phyloP scores from a whole-genome alignment of 805 yeast genomes.

The Candida silvatica region DNA sequence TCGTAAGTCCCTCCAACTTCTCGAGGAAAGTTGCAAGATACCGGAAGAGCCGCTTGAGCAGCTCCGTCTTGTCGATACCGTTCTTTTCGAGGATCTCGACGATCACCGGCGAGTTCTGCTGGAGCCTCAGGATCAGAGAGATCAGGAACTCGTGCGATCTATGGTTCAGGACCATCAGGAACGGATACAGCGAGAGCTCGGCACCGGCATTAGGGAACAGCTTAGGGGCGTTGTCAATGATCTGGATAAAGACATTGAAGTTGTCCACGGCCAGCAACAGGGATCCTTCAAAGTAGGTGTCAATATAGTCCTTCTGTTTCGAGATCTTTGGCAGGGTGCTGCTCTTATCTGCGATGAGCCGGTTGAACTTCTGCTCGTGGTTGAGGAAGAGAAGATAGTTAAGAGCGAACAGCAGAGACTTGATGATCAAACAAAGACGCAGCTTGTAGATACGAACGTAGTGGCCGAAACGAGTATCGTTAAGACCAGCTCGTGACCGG shows the following conservation, averaged over 20 bases:
- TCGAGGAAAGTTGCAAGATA: constrained; percentile 26
- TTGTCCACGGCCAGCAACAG: constrained; percentile 29
- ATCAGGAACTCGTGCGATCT: constrained; percentile 50
- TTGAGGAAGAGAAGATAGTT: constrained; percentile 36
- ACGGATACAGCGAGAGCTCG: constrained; percentile 41
- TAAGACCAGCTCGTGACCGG: not conserved
- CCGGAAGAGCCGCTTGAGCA: constrained; percentile 23
- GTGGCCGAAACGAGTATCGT: constrained; percentile 10
- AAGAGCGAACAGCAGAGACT: constrained; percentile 40
- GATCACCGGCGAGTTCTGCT: constrained; percentile 26
- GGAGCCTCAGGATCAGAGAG: constrained; percentile 41
- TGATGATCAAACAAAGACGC: constrained; percentile 26
- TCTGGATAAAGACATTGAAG: constrained; percentile 26
- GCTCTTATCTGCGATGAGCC: constrained; percentile 21
- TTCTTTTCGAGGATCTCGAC: constrained; percentile 25
- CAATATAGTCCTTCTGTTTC: constrained; percentile 22
- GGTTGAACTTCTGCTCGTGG: constrained; percentile 28
- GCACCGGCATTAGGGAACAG: constrained; percentile 29
- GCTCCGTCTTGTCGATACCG: constrained; percentile 26
- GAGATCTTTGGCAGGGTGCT: constrained; percentile 22
- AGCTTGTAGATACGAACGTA: constrained; percentile 22
- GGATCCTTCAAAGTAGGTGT: constrained; percentile 27
- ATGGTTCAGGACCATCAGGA: constrained; percentile 43
- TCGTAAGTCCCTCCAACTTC: constrained; percentile 28
- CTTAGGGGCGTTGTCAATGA: constrained; percentile 20